A percentile compares a stretch with the other conserved stretches of the same genome.
Evolutionary conservation across 139 green algal genomes (phyloP).

Genomic region (Coccomyxa sp.): DNA sequence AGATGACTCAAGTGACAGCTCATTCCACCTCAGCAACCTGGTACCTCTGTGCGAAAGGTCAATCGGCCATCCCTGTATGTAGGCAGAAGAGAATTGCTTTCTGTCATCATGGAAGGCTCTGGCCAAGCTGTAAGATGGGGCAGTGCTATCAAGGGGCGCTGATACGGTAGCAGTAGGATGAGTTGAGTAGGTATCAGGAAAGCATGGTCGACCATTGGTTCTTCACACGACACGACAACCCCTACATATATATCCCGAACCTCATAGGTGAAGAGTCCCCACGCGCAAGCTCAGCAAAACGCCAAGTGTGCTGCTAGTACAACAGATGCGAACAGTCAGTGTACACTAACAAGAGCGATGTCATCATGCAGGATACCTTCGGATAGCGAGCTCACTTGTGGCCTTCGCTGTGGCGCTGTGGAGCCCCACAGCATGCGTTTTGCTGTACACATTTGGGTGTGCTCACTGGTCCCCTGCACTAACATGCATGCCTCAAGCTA

Average conservation of each 20-base stretch:
- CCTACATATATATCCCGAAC: conserved; percentile 81
- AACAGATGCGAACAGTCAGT: background rate
- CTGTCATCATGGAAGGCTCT: too few relatives aligned
- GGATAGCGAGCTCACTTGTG: conserved; percentile 58
- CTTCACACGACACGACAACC: conserved; percentile 59
- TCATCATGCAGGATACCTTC: conserved; percentile 66
- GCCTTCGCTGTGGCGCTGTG: conserved; percentile 64
- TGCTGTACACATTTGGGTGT: conserved; percentile 57
- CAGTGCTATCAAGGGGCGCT: too few relatives aligned
- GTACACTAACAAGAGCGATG: background rate
- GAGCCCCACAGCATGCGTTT: conserved; percentile 44
- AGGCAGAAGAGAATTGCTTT: too few relatives aligned
- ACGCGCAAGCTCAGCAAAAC: background rate
- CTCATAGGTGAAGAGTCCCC: conserved; percentile 65
- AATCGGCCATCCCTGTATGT: too few relatives aligned
- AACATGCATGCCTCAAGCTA: background rate
- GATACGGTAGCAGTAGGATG: too few relatives aligned
- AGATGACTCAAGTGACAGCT: too few relatives aligned
- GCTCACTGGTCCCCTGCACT: background rate
- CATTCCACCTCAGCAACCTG: too few relatives aligned
- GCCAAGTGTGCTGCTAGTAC: background rate
- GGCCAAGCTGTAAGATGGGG: too few relatives aligned
- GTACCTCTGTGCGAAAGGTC: too few relatives aligned
- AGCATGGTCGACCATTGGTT: conserved; percentile 34
- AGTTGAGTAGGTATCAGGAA: too few relatives aligned